Evolutionary conservation across 108 stramenopile genomes (phyloP).

Genomic region (Nitzschia putrida): DNA sequence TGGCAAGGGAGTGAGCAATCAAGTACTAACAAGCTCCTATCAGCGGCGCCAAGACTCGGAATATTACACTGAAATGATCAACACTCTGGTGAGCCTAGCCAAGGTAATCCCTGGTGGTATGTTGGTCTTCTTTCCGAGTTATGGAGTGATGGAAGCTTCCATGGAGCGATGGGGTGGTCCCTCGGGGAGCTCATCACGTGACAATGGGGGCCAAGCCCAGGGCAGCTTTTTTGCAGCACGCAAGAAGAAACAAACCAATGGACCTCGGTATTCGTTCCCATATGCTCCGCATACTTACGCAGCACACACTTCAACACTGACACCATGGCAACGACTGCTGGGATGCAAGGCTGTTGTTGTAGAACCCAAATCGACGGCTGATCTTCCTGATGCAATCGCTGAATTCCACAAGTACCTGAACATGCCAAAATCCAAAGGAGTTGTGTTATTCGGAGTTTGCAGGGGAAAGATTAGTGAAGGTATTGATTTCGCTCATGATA

Average conservation of each 20-base stretch:
- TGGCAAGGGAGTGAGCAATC: constrained; percentile 79
- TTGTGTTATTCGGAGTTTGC: constrained; percentile 94
- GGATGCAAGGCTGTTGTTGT: constrained; percentile 72
- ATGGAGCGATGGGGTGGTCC: constrained; percentile 83
- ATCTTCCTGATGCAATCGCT: constrained; percentile 81
- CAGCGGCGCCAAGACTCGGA: constrained; percentile 78
- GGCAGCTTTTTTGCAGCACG: constrained; percentile 53
- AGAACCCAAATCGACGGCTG: constrained; percentile 79
- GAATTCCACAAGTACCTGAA: constrained; percentile 86
- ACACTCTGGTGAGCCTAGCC: constrained; percentile 77
- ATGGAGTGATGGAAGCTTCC: constrained; percentile 82
- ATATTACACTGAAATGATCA: constrained; percentile 91
- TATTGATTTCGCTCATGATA: constrained; percentile 94
- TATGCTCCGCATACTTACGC: constrained; percentile 13
- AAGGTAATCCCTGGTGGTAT: constrained; percentile 90
- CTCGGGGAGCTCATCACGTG: constrained; percentile 10
- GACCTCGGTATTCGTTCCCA: constrained; percentile 50
- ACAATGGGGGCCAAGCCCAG: constrained; percentile 26
- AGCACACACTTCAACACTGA: constrained; percentile 27
- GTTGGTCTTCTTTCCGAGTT: constrained; percentile 96
- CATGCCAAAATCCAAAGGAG: constrained; percentile 70
- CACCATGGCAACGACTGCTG: constrained; percentile 77
- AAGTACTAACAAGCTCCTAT: constrained; percentile 81
- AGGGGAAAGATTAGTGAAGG: constrained; percentile 89
- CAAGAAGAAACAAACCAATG: constrained; percentile 21